phyloP scores from a whole-genome alignment of 2,329 filamentous ascomycete species.

The Aspergillus sp. region DNA sequence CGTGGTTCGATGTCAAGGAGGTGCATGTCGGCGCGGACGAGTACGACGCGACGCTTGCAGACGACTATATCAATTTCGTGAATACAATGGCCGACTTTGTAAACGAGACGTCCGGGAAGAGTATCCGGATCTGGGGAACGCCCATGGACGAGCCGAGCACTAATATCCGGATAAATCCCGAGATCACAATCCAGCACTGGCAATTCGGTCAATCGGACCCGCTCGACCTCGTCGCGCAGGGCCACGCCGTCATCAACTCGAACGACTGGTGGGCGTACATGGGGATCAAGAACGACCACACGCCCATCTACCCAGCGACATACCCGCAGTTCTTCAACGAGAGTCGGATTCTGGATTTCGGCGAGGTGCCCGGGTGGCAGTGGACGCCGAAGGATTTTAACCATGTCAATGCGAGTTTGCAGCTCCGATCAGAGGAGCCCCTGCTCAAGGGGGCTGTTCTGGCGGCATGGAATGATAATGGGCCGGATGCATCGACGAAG shows the following conservation, averaged over 20 bases:
- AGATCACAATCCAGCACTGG: slow-evolving; percentile 62
- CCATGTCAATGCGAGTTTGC: slow-evolving; percentile 53
- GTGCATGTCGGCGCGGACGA: slow-evolving; percentile 63
- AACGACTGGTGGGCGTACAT: slow-evolving; percentile 62
- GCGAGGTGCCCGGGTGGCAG: slow-evolving; percentile 47
- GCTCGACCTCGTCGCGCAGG: slow-evolving; percentile 49
- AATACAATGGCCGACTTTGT: slow-evolving; percentile 58
- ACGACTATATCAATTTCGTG: slow-evolving; percentile 59
- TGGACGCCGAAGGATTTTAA: slow-evolving; percentile 59
- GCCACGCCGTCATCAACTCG: slow-evolving; percentile 58
- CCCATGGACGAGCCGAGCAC: slow-evolving; percentile 47
- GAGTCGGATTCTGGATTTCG: slow-evolving; percentile 55
- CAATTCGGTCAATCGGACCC: slow-evolving; percentile 60
- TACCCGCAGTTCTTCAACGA: slow-evolving; percentile 56
- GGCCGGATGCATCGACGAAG: slow-evolving; percentile 56
- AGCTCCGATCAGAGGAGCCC: slow-evolving; percentile 43
- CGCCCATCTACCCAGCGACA: slow-evolving; percentile 53
- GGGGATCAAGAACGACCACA: slow-evolving; percentile 59
- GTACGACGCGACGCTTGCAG: slow-evolving; percentile 51
- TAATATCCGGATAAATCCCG: slow-evolving; percentile 44
- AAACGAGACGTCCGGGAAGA: slow-evolving; percentile 46
- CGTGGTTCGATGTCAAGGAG: slow-evolving; percentile 61
- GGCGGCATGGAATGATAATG: slow-evolving; percentile 61
- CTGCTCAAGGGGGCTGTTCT: slow-evolving; percentile 55
- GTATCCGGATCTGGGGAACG: slow-evolving; percentile 61